Evolutionary conservation across 75 land plant genomes (phyloP).

Genomic region (Picea glauca): DNA sequence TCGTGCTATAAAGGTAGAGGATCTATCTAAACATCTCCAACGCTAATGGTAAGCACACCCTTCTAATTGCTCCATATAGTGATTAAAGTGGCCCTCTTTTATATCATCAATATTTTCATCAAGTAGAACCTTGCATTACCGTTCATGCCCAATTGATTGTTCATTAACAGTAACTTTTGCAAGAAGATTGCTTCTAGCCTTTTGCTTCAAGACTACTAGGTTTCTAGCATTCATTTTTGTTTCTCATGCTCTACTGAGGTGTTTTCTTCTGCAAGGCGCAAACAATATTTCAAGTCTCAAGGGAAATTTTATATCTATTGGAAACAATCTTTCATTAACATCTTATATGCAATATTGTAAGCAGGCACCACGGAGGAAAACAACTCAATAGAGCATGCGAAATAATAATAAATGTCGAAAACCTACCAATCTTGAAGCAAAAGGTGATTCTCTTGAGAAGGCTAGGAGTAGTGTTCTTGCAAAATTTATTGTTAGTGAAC

Average conservation of each 20-base stretch:
- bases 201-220: background rate
- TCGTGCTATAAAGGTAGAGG: background rate
- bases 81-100: background rate
- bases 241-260: background rate
- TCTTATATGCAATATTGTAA: conserved; percentile 20
- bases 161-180: conserved; percentile 22
- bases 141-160: conserved; percentile 46
- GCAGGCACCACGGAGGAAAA: conserved; percentile 15
- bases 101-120: conserved; percentile 49
- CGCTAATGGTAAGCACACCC: too few species aligned
- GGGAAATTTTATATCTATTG: conserved; percentile 10
- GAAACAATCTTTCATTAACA: conserved; percentile 42
- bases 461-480: background rate
- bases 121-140: conserved; percentile 60
- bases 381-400: background rate
- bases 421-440: background rate
- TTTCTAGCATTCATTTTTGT: background rate
- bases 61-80: conserved; percentile 4
- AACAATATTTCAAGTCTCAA: background rate
- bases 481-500: conserved; percentile 24
- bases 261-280: background rate
- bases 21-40: too few species aligned
- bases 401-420: background rate
- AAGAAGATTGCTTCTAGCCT: background rate
- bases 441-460: background rate